Conservation (phyloP, 139 green algal species). For the Coelastrella sp. region DNA sequence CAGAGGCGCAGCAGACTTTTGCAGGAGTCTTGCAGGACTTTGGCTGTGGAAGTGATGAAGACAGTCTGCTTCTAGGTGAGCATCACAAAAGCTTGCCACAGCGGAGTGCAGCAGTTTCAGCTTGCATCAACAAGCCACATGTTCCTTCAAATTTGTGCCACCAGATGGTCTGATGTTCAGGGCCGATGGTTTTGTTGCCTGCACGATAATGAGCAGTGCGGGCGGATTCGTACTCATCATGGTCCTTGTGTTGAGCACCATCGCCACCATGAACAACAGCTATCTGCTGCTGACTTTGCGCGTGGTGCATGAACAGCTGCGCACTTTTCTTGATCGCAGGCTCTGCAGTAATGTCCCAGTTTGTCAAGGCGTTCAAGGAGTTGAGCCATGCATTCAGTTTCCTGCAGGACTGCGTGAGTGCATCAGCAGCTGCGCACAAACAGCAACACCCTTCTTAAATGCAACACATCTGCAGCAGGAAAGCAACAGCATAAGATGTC, state of each 20-base stretch:
- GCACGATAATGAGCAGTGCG: too few relatives aligned
- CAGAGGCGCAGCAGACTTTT: slow-evolving; percentile 57
- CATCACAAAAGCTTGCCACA: too few relatives aligned
- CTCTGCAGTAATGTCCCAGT: slow-evolving; percentile 52
- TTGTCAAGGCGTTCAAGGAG: slow-evolving; percentile 69
- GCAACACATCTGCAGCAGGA: neutral
- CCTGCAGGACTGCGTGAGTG: slow-evolving; percentile 31
- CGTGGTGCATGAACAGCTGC: too few relatives aligned
- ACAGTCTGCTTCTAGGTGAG: slow-evolving; percentile 58
- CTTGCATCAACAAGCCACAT: neutral
- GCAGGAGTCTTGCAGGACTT: slow-evolving; percentile 60
- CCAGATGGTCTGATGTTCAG: neutral
- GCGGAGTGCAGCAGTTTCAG: too few relatives aligned
- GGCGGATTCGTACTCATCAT: too few relatives aligned
- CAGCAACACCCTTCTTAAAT: neutral
- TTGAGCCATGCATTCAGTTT: slow-evolving; percentile 27
- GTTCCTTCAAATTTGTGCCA: neutral
- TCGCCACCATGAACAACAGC: too few relatives aligned
- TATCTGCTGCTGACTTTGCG: too few relatives aligned
- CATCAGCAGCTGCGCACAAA: neutral
- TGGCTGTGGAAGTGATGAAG: slow-evolving; percentile 64
- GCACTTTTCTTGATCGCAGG: too few relatives aligned
- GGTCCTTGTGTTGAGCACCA: too few relatives aligned
- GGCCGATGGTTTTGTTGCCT: too few relatives aligned
- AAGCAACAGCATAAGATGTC: too few relatives aligned